These are phyloP conservation scores for Aureobasidium lini DNA, from an alignment of 2,329 filamentous ascomycete genomes.

Conservation along the genomic window DNA sequence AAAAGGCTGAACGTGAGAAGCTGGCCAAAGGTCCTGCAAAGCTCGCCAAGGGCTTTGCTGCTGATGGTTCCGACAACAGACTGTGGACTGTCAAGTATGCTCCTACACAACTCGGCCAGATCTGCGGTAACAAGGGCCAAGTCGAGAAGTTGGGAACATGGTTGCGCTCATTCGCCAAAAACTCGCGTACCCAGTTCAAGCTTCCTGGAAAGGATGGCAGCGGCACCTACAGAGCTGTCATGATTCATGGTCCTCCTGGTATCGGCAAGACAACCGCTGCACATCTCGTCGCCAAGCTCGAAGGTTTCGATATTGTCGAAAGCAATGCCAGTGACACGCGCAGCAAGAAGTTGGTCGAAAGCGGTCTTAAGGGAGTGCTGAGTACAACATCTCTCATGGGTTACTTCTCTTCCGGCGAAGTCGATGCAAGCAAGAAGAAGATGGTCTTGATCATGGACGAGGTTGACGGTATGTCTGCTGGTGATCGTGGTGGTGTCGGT, in stretches of 20 bases:
- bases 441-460: slow-evolving; percentile 98
- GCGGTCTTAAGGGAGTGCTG: slow-evolving; percentile 78
- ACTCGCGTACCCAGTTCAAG: slow-evolving; percentile 73
- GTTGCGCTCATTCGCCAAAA: slow-evolving; percentile 75
- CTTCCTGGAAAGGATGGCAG: slow-evolving; percentile 75
- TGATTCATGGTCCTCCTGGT: slow-evolving; percentile 89
- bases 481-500: slow-evolving; percentile 90
- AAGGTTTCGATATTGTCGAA: slow-evolving; percentile 89
- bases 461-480: slow-evolving; percentile 97
- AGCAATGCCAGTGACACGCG: slow-evolving; percentile 92
- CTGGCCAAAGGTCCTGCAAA: slow-evolving; percentile 37
- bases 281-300: slow-evolving; percentile 84
- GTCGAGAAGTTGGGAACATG: slow-evolving; percentile 87
- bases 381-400: slow-evolving; percentile 89
- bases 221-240: slow-evolving; percentile 78
- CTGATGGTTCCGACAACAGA: slow-evolving; percentile 47
- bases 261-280: slow-evolving; percentile 98
- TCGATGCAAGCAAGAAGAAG: slow-evolving; percentile 80
- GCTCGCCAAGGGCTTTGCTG: slow-evolving; percentile 23
- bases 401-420: slow-evolving; percentile 78
- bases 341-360: slow-evolving; percentile 92
- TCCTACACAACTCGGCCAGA: slow-evolving; percentile 73
- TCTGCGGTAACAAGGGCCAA: slow-evolving; percentile 86
- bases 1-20: slow-evolving; percentile 62
- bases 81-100: slow-evolving; percentile 96